Evolutionary conservation across 176 grass and related monocot species (phyloP).

Genomic region (Themeda triandra): DNA sequence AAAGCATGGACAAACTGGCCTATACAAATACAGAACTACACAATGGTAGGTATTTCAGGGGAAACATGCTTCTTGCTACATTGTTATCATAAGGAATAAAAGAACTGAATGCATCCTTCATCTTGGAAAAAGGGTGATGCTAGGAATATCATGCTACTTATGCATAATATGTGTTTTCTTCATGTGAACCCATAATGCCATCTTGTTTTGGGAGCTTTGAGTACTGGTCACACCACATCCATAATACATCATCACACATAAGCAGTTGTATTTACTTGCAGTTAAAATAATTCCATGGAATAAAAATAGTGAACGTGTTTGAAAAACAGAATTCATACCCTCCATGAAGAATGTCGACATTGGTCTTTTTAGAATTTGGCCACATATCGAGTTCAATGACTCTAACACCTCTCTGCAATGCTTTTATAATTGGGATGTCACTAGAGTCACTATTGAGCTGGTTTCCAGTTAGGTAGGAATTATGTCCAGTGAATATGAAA

Average conservation of each 20-base stretch:
- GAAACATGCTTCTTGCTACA: background rate
- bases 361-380: slow-evolving; percentile 72
- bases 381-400: slow-evolving; percentile 97
- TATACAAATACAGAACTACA: background rate
- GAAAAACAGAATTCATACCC: slow-evolving; percentile 39
- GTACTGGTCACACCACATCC: background rate
- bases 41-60: background rate
- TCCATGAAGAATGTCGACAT: slow-evolving; percentile 81
- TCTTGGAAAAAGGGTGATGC: background rate
- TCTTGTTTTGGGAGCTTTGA: background rate
- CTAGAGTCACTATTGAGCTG: slow-evolving; percentile 93
- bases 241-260: background rate
- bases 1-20: background rate
- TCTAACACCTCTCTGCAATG: slow-evolving; percentile 74
- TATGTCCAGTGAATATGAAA: slow-evolving; percentile 84
- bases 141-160: background rate
- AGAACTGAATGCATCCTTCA: background rate
- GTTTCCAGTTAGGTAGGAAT: slow-evolving; percentile 94
- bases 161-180: background rate
- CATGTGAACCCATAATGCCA: background rate
- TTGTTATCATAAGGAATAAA: background rate
- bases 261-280: background rate
- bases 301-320: background rate
- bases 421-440: slow-evolving; percentile 74
- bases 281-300: background rate